Base-by-base conservation (phyloP, 441 rosid species). In the Gossypium gossypioides region DNA sequence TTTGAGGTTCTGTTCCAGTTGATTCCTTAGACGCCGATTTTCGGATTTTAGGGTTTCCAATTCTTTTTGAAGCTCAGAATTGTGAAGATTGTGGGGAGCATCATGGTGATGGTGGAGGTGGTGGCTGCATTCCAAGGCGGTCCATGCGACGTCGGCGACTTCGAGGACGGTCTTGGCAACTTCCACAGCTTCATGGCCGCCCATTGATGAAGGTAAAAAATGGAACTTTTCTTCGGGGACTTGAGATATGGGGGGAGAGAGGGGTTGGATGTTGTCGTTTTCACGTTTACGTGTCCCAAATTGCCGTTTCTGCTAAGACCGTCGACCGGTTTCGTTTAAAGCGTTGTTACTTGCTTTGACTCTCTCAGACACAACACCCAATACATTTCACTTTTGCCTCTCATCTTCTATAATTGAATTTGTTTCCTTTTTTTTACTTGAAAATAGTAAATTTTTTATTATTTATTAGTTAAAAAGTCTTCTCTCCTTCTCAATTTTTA, bases 101-200 rank as follows among this genome's bases (percentile, higher is more conserved):
- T 68, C 71, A 67, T 82, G 78, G 16, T 67, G 73, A 66, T 73
- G 71, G 54, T 77, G 87, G 61, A 75, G 84, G 78, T 86, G 91
- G 29, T 89, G 96, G 68, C 76, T 75, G 56, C 78, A 64, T 81
- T 93, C 93, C 74, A 87, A 74, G 58, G 97, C 98, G 32, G 82
- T 80, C 96, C 95, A 91, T 0, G 96, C 93, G 44, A 88, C 91
- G 77, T 91, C 95, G 3, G 96, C 96, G 13, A 93, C 97, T 78
- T 91, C 98, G 13, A 91, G 54, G 37, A 89, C 92, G 76, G 98
- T 91, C 85, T 90, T 89, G 65, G 97, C 95, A 24, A 86, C 90
- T 85, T 93, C 96, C 19, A 90, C 72, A 68, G 96, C 93, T 64
- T 72, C 86, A 75, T 82, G 89, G 54, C 86, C 86, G 48, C 83